phyloP scores from a whole-genome alignment of 2,329 filamentous ascomycete species.

The Xylariaceae sp. region DNA sequence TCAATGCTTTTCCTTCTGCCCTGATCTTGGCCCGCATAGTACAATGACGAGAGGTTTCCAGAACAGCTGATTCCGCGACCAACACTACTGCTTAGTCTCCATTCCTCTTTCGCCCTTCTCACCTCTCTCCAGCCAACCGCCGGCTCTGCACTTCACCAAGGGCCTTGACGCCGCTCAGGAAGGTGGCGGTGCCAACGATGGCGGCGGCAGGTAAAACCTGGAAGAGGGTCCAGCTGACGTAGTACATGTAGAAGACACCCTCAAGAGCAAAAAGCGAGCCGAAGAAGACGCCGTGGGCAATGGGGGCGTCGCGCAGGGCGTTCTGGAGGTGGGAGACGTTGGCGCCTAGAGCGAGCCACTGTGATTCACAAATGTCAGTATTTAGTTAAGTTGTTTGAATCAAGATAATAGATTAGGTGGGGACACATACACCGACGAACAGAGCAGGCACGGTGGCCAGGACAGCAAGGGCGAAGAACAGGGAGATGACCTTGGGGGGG shows the following conservation, averaged over 20 bases:
- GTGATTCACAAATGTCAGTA: conserved; percentile 2
- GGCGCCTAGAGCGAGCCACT: conserved; percentile 80
- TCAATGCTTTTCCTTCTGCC: too few relatives aligned
- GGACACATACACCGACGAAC: conserved; percentile 60
- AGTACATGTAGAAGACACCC: conserved; percentile 91
- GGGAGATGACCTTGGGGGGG: conserved; percentile 73
- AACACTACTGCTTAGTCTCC: too few relatives aligned
- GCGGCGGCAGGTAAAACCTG: conserved; percentile 73
- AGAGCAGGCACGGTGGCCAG: conserved; percentile 70
- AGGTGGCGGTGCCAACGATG: conserved; percentile 65
- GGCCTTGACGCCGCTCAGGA: conserved; percentile 84
- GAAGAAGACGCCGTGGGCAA: conserved; percentile 81
- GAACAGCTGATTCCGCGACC: too few relatives aligned
- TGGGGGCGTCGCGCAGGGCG: conserved; percentile 70
- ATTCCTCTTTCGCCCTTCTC: conserved; percentile 3
- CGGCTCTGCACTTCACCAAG: conserved; percentile 89
- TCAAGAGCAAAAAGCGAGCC: conserved; percentile 85
- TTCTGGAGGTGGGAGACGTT: conserved; percentile 75
- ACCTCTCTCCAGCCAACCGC: conserved; percentile 66
- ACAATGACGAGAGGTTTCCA: too few relatives aligned
- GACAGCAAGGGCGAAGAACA: conserved; percentile 72
- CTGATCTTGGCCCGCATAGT: too few relatives aligned
- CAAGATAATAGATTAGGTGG: not conserved
- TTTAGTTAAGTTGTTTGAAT: not conserved
- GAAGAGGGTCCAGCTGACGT: conserved; percentile 87